These are phyloP conservation scores for Alternaria angustiovoidea DNA, from an alignment of 2,329 filamentous ascomycete genomes.

Conservation along the genomic window DNA sequence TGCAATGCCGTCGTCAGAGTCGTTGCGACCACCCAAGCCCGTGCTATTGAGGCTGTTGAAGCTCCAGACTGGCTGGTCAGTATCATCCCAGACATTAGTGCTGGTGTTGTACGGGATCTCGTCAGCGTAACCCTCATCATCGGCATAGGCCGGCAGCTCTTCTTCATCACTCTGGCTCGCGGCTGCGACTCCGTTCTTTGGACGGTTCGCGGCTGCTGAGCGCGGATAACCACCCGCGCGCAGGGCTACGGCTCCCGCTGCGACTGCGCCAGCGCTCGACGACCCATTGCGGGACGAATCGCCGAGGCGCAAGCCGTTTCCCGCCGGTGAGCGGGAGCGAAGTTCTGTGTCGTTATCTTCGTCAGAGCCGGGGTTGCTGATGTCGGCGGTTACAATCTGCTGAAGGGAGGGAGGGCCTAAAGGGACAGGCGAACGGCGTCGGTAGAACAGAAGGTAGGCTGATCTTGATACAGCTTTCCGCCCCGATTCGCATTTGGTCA, in stretches of 20 bases:
- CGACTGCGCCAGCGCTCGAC: conserved; percentile 87
- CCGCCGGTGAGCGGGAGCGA: conserved; percentile 63
- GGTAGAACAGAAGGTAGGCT: conserved; percentile 96
- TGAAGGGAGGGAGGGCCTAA: conserved; percentile 82
- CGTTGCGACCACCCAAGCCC: conserved; percentile 16
- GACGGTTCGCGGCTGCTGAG: conserved; percentile 44
- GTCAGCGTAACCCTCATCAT: conserved; percentile 28
- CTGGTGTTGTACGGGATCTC: conserved; percentile 11
- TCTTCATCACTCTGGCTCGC: conserved; percentile 41
- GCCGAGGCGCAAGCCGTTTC: conserved; percentile 89
- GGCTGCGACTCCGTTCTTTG: conserved; percentile 46
- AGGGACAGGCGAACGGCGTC: conserved; percentile 77
- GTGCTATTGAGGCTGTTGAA: conserved; percentile 22
- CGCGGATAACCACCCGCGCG: conserved; percentile 46
- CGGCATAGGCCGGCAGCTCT: conserved; percentile 32
- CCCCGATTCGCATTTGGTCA: conserved; percentile 68
- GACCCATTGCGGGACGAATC: conserved; percentile 88
- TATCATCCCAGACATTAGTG: conserved; percentile 16
- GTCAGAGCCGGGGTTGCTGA: conserved; percentile 54
- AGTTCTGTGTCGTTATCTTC: conserved; percentile 50
- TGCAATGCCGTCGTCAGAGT: conserved; percentile 12
- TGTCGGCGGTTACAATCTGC: conserved; percentile 70
- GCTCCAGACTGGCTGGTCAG: conserved; percentile 32
- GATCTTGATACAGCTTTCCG: conserved; percentile 73
- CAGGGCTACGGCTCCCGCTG: conserved; percentile 64